A percentile compares a stretch with the other conserved stretches of the same genome.
Evolutionary conservation across 2,329 filamentous ascomycete species (phyloP).

Genomic region (Fusarium sp.): DNA sequence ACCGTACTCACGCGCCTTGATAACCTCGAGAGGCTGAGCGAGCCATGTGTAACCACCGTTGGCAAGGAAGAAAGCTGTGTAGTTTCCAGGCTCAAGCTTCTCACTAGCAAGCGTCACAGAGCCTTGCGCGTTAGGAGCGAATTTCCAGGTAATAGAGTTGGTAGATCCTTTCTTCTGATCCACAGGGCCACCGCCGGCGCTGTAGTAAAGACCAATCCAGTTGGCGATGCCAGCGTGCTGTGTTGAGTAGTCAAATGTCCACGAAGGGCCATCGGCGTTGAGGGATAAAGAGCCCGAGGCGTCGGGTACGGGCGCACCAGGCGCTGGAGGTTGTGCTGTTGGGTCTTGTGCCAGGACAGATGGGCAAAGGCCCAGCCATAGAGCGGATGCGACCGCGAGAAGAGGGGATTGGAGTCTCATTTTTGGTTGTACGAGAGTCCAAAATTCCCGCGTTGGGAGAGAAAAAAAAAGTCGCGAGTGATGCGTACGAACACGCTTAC

Average conservation of each 20-base stretch:
- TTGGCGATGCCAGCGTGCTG: conserved; percentile 50
- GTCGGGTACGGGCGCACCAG: not conserved
- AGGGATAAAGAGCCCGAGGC: conserved; percentile 39
- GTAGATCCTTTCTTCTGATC: conserved; percentile 50
- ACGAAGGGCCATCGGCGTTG: conserved; percentile 34
- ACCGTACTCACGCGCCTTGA: conserved; percentile 36
- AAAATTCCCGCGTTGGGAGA: not conserved
- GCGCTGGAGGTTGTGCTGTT: not conserved
- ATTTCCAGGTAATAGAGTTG: conserved; percentile 55
- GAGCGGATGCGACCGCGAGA: conserved; percentile 24
- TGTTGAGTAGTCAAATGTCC: conserved; percentile 57
- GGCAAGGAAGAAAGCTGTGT: conserved; percentile 57
- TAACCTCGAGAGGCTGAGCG: conserved; percentile 53
- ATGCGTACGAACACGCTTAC: conserved; percentile 14
- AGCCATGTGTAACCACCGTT: conserved; percentile 57
- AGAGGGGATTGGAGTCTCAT: conserved; percentile 39
- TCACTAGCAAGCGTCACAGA: conserved; percentile 46
- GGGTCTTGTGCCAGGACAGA: conserved; percentile 23
- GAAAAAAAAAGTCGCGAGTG: not conserved
- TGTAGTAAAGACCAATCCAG: conserved; percentile 58
- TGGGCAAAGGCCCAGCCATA: conserved; percentile 34
- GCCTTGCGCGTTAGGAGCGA: conserved; percentile 50
- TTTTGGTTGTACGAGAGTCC: conserved; percentile 7
- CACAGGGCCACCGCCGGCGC: conserved; percentile 54
- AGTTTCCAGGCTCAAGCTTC: conserved; percentile 51